A percentile compares a stretch with the other conserved stretches of the same genome.
phyloP scores from a whole-genome alignment of 495 filamentous ascomycete genomes.

The Penicillium ochrochloron region DNA sequence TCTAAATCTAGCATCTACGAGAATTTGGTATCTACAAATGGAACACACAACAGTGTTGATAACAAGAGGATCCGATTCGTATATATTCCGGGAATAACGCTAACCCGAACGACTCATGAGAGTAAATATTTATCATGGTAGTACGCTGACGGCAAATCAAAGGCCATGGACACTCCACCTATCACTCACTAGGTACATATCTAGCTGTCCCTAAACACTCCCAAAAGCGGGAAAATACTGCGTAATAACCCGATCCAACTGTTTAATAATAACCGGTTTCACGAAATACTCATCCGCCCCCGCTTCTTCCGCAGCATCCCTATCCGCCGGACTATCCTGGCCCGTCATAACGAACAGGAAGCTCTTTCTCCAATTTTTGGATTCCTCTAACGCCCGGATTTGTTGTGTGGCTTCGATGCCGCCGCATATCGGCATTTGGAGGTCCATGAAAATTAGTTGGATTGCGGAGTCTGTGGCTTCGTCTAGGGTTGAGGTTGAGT shows the following conservation, averaged over 20 bases:
- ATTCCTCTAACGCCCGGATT: constrained; percentile 76
- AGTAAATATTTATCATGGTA: neutral
- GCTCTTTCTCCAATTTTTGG: constrained; percentile 51
- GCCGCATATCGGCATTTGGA: constrained; percentile 89
- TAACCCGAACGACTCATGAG: neutral
- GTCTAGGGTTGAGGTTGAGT: neutral
- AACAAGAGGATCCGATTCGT: neutral
- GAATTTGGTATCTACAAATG: no score
- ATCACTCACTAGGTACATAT: neutral
- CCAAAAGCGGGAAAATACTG: constrained; percentile 18
- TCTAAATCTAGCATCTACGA: no score
- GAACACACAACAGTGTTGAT: no score
- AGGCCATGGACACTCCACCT: neutral
- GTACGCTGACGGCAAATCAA: neutral
- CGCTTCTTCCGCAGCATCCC: constrained; percentile 14
- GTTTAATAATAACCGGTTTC: constrained; percentile 20
- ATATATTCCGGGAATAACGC: neutral
- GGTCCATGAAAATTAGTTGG: constrained; percentile 91
- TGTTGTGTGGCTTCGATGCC: constrained; percentile 87
- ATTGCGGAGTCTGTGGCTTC: constrained; percentile 29
- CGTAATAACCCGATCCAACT: constrained; percentile 20
- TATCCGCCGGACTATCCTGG: constrained; percentile 23
- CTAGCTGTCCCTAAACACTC: neutral
- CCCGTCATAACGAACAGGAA: constrained; percentile 24
- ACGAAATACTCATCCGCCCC: constrained; percentile 23